Percentiles rank a stretch among this genome's conserved stretches.
Conservation (phyloP, 148 eudicot genomes). For the Rhododendron williamsianum region DNA sequence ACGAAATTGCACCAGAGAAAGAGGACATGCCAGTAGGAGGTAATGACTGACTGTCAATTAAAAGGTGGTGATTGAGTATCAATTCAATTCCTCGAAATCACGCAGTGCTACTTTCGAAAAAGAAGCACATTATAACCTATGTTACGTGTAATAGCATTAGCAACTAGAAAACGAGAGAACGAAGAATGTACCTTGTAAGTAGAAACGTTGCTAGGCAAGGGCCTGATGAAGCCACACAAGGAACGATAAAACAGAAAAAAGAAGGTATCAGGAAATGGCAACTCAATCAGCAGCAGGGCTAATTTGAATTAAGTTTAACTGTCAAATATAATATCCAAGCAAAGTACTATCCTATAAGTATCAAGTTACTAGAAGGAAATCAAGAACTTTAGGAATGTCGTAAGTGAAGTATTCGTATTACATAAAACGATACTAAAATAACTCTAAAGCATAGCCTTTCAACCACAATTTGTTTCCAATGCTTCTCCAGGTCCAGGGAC, state of each 20-base stretch:
- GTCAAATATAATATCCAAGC: neutral
- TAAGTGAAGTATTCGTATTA: neutral
- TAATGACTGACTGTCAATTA: neutral
- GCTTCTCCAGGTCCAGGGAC: neutral
- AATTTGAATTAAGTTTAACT: neutral
- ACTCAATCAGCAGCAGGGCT: neutral
- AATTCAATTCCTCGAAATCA: neutral
- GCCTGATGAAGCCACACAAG: slow-evolving; percentile 44
- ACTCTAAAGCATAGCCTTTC: neutral
- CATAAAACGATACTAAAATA: neutral
- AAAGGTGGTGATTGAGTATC: neutral
- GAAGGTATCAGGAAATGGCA: slow-evolving; percentile 19
- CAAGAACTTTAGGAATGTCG: neutral
- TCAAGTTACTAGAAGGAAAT: neutral
- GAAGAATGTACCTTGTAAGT: slow-evolving; percentile 75
- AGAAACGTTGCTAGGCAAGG: slow-evolving; percentile 79
- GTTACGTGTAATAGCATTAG: neutral
- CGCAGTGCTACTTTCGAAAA: neutral
- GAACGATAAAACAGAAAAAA: slow-evolving; percentile 11
- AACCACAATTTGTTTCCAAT: neutral
- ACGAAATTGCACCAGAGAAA: neutral
- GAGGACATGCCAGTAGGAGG: slow-evolving; percentile 5
- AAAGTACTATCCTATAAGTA: neutral
- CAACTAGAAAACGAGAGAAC: slow-evolving; percentile 3
- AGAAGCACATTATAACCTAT: neutral